Conservation (phyloP, 768 basidiomycete species). For the Cyclocybe aegerita region DNA sequence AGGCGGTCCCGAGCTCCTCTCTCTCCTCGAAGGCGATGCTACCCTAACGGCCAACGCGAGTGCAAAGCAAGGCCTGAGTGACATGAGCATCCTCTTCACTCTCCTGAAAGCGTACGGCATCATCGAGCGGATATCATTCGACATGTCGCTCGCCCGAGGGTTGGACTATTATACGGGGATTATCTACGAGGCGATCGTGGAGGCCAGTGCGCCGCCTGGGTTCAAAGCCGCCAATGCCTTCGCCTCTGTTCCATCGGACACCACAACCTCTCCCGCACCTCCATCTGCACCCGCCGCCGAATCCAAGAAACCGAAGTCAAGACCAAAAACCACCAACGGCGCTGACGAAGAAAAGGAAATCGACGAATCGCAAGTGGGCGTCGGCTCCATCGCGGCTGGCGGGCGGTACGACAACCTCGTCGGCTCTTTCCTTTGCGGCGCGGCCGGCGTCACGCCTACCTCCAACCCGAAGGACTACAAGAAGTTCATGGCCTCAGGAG, state of each 20-base stretch:
- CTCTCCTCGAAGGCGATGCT: conserved; percentile 62
- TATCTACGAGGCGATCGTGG: conserved; percentile 95
- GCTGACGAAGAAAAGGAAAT: conserved; percentile 71
- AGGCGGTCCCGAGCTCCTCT: conserved; percentile 82
- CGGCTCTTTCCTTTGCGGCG: conserved; percentile 83
- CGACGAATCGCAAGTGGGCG: conserved; percentile 91
- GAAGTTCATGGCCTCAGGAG: conserved; percentile 41
- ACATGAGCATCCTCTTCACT: conserved; percentile 84
- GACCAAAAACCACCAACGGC: conserved; percentile 45
- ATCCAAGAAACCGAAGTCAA: conserved; percentile 26
- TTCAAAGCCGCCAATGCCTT: conserved; percentile 57
- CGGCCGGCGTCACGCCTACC: conserved; percentile 53
- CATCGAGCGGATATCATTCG: conserved; percentile 86
- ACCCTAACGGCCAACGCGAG: conserved; percentile 65
- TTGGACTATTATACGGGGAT: conserved; percentile 99
- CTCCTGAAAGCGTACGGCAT: conserved; percentile 82
- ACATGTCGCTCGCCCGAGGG: conserved; percentile 95
- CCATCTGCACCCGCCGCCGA: conserved; percentile 26
- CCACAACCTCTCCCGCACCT: conserved; percentile 21
- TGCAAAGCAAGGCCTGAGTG: conserved; percentile 80
- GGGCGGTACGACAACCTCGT: conserved; percentile 97
- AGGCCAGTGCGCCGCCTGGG: conserved; percentile 90
- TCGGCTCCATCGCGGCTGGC: conserved; percentile 99
- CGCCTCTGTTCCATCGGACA: conserved; percentile 14
- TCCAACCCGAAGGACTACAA: conserved; percentile 44